Conservation (phyloP, 768 basidiomycete genomes). For the Amanita muscaria region DNA sequence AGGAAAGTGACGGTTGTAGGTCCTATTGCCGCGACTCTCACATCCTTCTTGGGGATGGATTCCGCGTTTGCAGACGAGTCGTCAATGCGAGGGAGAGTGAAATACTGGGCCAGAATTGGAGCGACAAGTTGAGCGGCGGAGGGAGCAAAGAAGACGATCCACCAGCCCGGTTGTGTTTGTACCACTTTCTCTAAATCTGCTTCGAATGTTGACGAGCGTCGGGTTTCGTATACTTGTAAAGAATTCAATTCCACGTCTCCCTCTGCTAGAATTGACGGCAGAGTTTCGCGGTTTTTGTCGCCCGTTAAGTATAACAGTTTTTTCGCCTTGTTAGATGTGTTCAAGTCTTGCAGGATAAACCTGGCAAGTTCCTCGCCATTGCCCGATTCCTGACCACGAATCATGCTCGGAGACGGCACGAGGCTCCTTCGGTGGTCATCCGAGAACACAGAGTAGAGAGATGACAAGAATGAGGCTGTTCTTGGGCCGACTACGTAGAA, state of each 20-base stretch:
- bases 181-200: constrained; percentile 26
- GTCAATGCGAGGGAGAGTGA: constrained; percentile 25
- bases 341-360: constrained; percentile 43
- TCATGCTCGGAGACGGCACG: constrained; percentile 19
- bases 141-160: constrained; percentile 74
- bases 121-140: constrained; percentile 53
- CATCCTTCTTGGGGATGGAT: constrained; percentile 13
- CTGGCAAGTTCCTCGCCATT: constrained; percentile 58
- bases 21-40: constrained; percentile 58
- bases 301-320: constrained; percentile 69
- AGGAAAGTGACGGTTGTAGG: constrained; percentile 54
- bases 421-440: constrained; percentile 13
- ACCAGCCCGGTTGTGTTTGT: constrained; percentile 29
- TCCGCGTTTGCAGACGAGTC: background rate
- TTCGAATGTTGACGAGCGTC: constrained; percentile 43
- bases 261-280: constrained; percentile 40
- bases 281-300: constrained; percentile 75
- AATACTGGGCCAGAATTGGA: constrained; percentile 39
- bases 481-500: constrained; percentile 76
- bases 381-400: constrained; percentile 47
- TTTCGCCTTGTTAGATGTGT: constrained; percentile 12
- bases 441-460: constrained; percentile 20
- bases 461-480: constrained; percentile 42
- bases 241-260: constrained; percentile 36
- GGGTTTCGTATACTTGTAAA: constrained; percentile 67